A percentile compares a stretch with the other conserved stretches of the same genome.
These are phyloP conservation scores for Linum lewisii DNA, from an alignment of 345 rosid genomes.

Conservation along the genomic window DNA sequence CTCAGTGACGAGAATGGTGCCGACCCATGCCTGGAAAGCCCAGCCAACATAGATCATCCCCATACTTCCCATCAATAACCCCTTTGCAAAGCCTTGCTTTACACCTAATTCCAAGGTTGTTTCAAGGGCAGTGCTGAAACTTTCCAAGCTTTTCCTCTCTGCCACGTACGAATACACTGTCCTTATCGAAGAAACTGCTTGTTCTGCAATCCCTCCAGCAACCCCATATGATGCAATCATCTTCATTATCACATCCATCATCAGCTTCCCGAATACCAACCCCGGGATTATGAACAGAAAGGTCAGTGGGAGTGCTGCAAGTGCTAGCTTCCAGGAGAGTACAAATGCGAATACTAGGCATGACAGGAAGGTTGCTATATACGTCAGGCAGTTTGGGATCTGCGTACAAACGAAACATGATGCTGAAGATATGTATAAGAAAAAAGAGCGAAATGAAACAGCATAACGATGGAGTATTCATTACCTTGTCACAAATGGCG, in stretches of 20 bases:
- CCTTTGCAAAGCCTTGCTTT: slow-evolving; percentile 53
- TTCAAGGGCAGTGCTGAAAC: slow-evolving; percentile 41
- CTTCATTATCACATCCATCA: slow-evolving; percentile 54
- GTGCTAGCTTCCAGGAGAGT: slow-evolving; percentile 52
- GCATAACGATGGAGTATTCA: background rate
- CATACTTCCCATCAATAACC: slow-evolving; percentile 67
- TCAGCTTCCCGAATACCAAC: slow-evolving; percentile 50
- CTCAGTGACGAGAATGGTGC: slow-evolving; percentile 45
- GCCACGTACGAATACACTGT: slow-evolving; percentile 53
- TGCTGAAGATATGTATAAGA: background rate
- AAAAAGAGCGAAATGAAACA: no score
- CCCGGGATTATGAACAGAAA: slow-evolving; percentile 49
- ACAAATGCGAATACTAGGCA: slow-evolving; percentile 41
- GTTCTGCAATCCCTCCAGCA: slow-evolving; percentile 66
- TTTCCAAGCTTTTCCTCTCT: slow-evolving; percentile 34
- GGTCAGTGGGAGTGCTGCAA: slow-evolving; percentile 49
- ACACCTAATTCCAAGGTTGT: slow-evolving; percentile 42
- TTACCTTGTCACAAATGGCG: slow-evolving; percentile 25
- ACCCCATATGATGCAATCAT: slow-evolving; percentile 47
- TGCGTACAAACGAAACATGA: slow-evolving; percentile 14
- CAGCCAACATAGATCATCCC: slow-evolving; percentile 54
- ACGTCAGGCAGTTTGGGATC: slow-evolving; percentile 51
- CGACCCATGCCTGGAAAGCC: slow-evolving; percentile 65
- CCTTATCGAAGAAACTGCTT: slow-evolving; percentile 56
- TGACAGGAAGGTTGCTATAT: slow-evolving; percentile 41